Base-by-base conservation (phyloP, 805 yeast species). In the Starmera pachycereana region DNA sequence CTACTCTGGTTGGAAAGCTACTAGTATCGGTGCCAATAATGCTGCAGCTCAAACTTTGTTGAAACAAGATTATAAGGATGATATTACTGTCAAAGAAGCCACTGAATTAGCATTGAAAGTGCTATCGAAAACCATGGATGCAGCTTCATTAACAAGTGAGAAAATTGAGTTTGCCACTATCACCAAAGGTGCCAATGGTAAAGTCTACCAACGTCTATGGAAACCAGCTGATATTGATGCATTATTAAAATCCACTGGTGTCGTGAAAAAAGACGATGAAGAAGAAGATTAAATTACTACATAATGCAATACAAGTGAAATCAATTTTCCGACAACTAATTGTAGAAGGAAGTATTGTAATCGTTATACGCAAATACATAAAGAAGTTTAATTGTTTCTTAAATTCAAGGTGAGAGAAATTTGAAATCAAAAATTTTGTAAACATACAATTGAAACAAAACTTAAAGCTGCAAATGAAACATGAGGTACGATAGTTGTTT, bases 1-100 rank as follows among this genome's bases (percentile, higher is more conserved):
- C 65, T 92, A 89, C 61, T 77, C 95, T 16, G 97, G 98, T 22
- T 92, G 99, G 99, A 88, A 85, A 63, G 98, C 98, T 35, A 90
- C 96, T 29, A 74, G 87, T 51, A 89, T 92, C 44, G 99, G 99
- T 33, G 96, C 97, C 38, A 92, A 92, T 66, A 88, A 87, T 47
- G 76, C 95, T 8, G 89, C 96, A 35, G 97, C 97, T 1, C 98
- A 92, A 66, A 90, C 98, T 1, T 66, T 92, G 47, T 71, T 92
- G 57, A 92, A 92, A 64, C 95, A 89, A 66, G 98, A 92, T 53
- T 92, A 85, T 68, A 87, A 83, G 58, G 90, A 85, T 51, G 92
- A 83, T 42, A 62, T 86, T 51, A 60, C 71, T 18, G 62, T 85
- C 46, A 70, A 74, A 36, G 94, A 81, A 39, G 97, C 96, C 5